phyloP scores from a whole-genome alignment of 352 stramenopile genomes.

The Phytophthora cactorum region DNA sequence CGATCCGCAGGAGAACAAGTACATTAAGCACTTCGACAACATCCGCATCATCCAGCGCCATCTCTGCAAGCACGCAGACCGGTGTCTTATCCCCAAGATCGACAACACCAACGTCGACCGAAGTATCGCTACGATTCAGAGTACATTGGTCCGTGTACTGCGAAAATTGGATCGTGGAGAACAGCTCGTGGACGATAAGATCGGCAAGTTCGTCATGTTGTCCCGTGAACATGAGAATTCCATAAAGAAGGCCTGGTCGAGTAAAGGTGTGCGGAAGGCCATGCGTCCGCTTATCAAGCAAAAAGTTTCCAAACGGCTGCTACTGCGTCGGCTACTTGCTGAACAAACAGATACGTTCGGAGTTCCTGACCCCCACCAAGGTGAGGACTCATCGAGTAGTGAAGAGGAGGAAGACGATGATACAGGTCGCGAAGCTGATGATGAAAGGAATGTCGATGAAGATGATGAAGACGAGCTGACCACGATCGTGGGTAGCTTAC shows the following conservation, averaged over 20 bases:
- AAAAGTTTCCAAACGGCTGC: conserved; percentile 82
- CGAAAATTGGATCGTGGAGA: conserved; percentile 82
- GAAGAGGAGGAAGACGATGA: conserved; percentile 69
- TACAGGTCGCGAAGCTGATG: conserved; percentile 45
- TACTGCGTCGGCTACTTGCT: conserved; percentile 76
- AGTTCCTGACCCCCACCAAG: conserved; percentile 30
- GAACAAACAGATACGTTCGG: conserved; percentile 66
- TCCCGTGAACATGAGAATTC: conserved; percentile 88
- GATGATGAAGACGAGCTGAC: conserved; percentile 84
- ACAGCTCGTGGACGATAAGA: conserved; percentile 75
- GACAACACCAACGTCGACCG: conserved; percentile 91
- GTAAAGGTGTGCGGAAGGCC: conserved; percentile 85
- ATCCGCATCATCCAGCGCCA: conserved; percentile 90
- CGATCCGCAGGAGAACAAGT: conserved; percentile 90
- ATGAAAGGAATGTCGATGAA: conserved; percentile 63
- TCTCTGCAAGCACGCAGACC: conserved; percentile 85
- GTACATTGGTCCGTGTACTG: conserved; percentile 83
- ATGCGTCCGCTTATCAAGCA: conserved; percentile 89
- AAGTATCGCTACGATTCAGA: conserved; percentile 87
- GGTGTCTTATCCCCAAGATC: conserved; percentile 88
- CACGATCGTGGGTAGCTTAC: conserved; percentile 78
- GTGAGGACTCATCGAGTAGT: conserved; percentile 77
- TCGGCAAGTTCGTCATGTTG: conserved; percentile 85
- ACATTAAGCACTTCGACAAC: conserved; percentile 92
- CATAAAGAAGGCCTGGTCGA: conserved; percentile 89